Evolutionary conservation across 345 rosid genomes (phyloP).

Genomic region (Moricandia arvensis): DNA sequence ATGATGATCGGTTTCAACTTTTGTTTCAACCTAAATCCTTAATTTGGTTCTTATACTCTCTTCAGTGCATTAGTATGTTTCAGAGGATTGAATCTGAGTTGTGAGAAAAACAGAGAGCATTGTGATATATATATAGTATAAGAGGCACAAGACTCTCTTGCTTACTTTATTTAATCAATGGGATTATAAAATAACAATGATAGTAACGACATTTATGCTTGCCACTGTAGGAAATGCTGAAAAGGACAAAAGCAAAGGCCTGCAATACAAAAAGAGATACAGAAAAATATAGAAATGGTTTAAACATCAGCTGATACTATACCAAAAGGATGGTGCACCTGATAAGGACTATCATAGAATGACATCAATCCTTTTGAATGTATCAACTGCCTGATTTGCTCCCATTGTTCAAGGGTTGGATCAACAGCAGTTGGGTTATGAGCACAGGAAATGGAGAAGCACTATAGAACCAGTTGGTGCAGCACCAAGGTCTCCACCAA

Average conservation of each 20-base stretch:
- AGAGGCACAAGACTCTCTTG: constrained; percentile 3
- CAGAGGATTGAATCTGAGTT: constrained; percentile 8
- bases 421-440: constrained; percentile 98
- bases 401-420: constrained; percentile 90
- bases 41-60: constrained; percentile 21
- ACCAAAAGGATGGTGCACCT: constrained; percentile 42
- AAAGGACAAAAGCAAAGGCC: constrained; percentile 59
- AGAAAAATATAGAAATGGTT: background rate
- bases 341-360: constrained; percentile 96
- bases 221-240: constrained; percentile 28
- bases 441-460: constrained; percentile 97
- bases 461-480: constrained; percentile 83
- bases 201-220: constrained; percentile 23
- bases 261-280: constrained; percentile 16
- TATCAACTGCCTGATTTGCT: constrained; percentile 70
- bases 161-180: constrained; percentile 7
- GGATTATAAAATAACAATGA: background rate
- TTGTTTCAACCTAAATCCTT: constrained; percentile 18
- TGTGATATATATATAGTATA: background rate
- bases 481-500: constrained; percentile 88
- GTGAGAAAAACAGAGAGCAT: background rate
- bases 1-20: constrained; percentile 21
- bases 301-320: background rate
- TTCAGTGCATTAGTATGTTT: constrained; percentile 19
- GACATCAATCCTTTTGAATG: constrained; percentile 77